A percentile compares a stretch with the other conserved stretches of the same genome.
phyloP scores from a whole-genome alignment of 129 eudicot species.

The Saussurea involucrata region DNA sequence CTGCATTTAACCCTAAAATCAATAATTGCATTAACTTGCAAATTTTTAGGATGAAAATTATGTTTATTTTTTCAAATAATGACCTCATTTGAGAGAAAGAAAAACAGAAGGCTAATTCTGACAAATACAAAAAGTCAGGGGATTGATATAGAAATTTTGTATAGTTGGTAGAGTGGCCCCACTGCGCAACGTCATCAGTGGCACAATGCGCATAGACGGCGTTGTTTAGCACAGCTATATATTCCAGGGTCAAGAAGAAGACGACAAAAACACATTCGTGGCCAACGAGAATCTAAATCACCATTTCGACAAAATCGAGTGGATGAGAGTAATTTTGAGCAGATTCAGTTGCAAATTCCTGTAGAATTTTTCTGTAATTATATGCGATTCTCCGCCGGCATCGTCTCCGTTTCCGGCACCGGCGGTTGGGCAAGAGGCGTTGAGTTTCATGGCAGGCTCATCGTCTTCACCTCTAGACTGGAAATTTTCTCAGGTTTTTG shows the following conservation, averaged over 20 bases:
- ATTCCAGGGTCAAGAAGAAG: slow-evolving; percentile 9
- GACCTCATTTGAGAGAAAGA: neutral
- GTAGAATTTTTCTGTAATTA: neutral
- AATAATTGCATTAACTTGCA: neutral
- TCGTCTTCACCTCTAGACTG: slow-evolving; percentile 43
- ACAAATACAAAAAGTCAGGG: neutral
- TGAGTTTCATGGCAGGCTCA: slow-evolving; percentile 34
- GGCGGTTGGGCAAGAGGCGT: neutral
- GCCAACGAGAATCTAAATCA: slow-evolving; percentile 21
- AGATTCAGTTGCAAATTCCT: neutral
- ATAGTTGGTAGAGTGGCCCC: neutral
- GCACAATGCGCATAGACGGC: slow-evolving; percentile 23
- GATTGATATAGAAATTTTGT: neutral
- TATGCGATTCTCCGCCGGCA: neutral
- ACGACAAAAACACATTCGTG: slow-evolving; percentile 35
- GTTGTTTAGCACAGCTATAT: slow-evolving; percentile 12
- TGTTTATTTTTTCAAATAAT: neutral
- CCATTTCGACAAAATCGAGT: slow-evolving; percentile 21
- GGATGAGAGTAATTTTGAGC: slow-evolving; percentile 27
- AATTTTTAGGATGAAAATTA: neutral
- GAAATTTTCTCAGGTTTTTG: slow-evolving; percentile 76
- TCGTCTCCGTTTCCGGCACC: neutral
- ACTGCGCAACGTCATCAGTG: slow-evolving; percentile 12
- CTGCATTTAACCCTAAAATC: too few species aligned
- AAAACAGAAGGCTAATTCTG: neutral